A percentile compares a stretch with the other conserved stretches of the same genome.
Conservation (phyloP, 768 basidiomycete species). For the Lactarius deliciosus region DNA sequence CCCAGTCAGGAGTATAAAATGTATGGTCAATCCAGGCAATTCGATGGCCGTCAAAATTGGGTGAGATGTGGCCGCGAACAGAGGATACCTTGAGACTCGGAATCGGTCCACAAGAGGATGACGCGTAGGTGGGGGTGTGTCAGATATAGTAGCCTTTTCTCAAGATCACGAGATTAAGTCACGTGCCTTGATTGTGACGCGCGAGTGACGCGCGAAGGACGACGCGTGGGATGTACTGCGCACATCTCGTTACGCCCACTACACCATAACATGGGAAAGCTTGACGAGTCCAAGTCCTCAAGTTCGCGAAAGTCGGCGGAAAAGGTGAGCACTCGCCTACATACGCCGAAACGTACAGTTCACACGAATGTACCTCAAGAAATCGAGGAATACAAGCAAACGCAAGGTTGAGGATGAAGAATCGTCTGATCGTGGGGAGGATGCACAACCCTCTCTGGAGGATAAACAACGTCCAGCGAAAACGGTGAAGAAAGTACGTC, state of each 20-base stretch:
- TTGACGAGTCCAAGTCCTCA: not conserved
- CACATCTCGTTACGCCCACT: not conserved
- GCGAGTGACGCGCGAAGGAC: not conserved
- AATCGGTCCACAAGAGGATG: constrained; percentile 16
- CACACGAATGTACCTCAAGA: constrained; percentile 2
- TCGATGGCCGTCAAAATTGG: constrained; percentile 12
- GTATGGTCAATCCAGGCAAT: not conserved
- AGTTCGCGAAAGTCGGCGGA: constrained; percentile 2
- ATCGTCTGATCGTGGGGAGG: constrained; percentile 1
- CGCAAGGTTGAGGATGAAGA: constrained; percentile 10
- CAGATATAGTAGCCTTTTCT: constrained; percentile 22
- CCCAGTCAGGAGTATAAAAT: constrained; percentile 37
- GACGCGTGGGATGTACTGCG: not conserved
- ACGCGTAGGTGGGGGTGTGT: constrained; percentile 18
- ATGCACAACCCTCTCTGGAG: not conserved
- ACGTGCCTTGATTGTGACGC: not conserved
- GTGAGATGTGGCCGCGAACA: constrained; percentile 17
- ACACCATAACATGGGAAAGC: constrained; percentile 4
- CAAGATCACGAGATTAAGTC: constrained; percentile 14
- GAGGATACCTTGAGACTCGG: constrained; percentile 10
- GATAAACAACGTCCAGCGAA: not conserved
- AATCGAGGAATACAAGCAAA: constrained; percentile 8
- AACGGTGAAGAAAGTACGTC: constrained; percentile 24
- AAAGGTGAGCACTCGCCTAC: not conserved
- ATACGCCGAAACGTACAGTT: not conserved